Evolutionary conservation across 2,329 filamentous ascomycete species (phyloP), one percentile per base, ranked within the genome.

Genomic region (Sporothrix luriei): DNA sequence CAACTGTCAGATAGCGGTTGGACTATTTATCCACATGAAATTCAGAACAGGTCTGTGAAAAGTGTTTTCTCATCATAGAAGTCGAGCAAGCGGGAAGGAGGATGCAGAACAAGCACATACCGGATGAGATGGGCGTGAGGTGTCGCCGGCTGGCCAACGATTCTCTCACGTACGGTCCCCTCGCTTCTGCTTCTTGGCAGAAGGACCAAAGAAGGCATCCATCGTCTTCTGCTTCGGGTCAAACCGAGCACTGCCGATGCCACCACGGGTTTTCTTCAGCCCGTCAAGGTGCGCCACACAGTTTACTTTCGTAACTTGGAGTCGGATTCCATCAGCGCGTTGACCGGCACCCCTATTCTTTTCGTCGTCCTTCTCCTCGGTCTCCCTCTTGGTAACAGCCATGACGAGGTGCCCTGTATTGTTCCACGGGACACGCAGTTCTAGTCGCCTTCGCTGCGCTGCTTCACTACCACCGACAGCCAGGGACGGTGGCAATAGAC

Each of bases 1-100:
- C 64, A 72, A 73, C 38, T 73, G 66, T 91, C 90, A 92, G 90
- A 92, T 88, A 92, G 90, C 90, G 90, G 89, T 92, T 92, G 90
- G 88, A 89, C 88, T 89, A 87, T 81, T 82, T 83, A 85, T 91
- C 90, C 84, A 91, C 89, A 92, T 84, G 74, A 78, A 77, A 80
- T 90, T 92, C 89, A 85, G 90, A 90, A 90, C 90, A 93, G 90
- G 90, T 93, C 90, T 92, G 90, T 92, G 90, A 90, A 86, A 82
- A 82, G 64, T 83, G 85, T 81, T 82, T 79, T 85, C 82, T 92
- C 89, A 91, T 92, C 91, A 92, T 87, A 77, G 82, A 83, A 71
- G 61, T 48, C 13, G 57, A 69, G 40, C 59, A 73, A 19, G 57
- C 14, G 14, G 38, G 13, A 68, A 70, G 72, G 11, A 16, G 40